Evolutionary conservation across 179 eudicot genomes (phyloP).

Genomic region (Actinidia polygama): DNA sequence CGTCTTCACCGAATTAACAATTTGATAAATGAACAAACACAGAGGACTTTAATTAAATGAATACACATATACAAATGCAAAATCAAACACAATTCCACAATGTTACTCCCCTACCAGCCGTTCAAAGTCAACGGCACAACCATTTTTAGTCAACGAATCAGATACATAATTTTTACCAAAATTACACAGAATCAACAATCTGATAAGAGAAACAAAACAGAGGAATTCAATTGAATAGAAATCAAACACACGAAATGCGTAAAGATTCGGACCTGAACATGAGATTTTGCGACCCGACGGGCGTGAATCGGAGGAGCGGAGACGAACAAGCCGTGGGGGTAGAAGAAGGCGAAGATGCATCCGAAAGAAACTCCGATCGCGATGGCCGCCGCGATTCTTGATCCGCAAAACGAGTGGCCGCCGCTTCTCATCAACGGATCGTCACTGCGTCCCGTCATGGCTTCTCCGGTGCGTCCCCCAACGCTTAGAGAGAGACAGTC

Average conservation of each 20-base stretch:
- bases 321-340: conserved; percentile 72
- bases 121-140: no score
- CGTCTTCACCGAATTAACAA: no score
- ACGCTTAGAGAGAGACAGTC: no score
- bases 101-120: background rate
- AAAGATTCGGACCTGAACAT: conserved; percentile 42
- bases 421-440: conserved; percentile 37
- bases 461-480: no score
- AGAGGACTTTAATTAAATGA: no score
- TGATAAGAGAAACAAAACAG: no score
- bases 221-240: no score
- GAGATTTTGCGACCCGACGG: conserved; percentile 37
- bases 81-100: background rate
- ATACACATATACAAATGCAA: background rate
- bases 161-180: background rate
- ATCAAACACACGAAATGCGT: background rate
- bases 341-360: conserved; percentile 70
- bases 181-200: no score
- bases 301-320: conserved; percentile 10
- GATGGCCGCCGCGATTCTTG: conserved; percentile 64
- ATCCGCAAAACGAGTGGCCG: conserved; percentile 45
- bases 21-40: no score
- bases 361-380: conserved; percentile 68
- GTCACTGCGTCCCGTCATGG: conserved; percentile 24
- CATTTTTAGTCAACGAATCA: no score